A percentile compares a stretch with the other conserved stretches of the same genome.
Evolutionary conservation across 2,329 filamentous ascomycete genomes (phyloP).

Genomic region (Claviceps humidiphila): DNA sequence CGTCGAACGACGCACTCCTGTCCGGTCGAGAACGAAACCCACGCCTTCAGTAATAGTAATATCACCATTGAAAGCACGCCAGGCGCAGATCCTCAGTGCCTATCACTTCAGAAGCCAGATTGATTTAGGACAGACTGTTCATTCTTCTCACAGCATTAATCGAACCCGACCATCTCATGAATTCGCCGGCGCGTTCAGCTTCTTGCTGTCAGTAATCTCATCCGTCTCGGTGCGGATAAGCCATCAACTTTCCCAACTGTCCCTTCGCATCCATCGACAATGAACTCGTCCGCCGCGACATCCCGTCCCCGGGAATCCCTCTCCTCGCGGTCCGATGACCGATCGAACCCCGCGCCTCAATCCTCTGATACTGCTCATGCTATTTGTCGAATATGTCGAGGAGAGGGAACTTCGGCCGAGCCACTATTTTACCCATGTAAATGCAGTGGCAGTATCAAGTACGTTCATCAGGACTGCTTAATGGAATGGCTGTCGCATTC

Average conservation of each 20-base stretch:
- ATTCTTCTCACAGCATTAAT: background rate
- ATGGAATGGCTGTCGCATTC: constrained; percentile 99
- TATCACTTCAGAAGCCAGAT: background rate
- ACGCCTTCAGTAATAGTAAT: background rate
- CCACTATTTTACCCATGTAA: constrained; percentile 96
- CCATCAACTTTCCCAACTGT: constrained; percentile 6
- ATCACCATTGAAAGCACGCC: background rate
- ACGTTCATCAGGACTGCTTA: constrained; percentile 91
- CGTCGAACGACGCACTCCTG: background rate
- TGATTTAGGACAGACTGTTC: background rate
- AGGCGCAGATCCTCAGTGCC: background rate
- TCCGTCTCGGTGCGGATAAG: constrained; percentile 4
- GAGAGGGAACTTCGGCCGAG: constrained; percentile 69
- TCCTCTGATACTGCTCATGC: constrained; percentile 37
- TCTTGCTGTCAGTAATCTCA: constrained; percentile 3
- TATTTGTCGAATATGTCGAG: constrained; percentile 94
- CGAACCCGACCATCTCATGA: constrained; percentile 3
- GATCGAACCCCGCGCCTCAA: constrained; percentile 8
- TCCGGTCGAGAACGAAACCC: background rate
- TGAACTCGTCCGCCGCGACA: constrained; percentile 2
- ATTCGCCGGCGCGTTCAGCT: background rate
- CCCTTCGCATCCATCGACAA: constrained; percentile 1
- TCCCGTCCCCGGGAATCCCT: constrained; percentile 1
- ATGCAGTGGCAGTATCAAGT: constrained; percentile 97
- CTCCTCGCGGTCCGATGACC: constrained; percentile 14